These are phyloP conservation scores for Lasiodiplodia theobromae DNA, from an alignment of 2,329 filamentous ascomycete genomes.

Conservation along the genomic window DNA sequence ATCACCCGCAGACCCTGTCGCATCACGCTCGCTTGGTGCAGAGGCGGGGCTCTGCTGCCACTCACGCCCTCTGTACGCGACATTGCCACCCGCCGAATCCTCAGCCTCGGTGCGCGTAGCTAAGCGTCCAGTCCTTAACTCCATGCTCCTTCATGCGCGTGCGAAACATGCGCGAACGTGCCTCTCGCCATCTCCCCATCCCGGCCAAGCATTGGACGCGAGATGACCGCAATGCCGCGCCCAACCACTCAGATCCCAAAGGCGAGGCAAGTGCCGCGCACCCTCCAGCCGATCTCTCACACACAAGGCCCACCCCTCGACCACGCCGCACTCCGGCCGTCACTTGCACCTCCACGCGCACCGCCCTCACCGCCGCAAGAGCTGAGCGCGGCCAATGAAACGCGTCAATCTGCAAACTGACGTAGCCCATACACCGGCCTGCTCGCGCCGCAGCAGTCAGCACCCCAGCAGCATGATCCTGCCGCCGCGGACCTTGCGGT, in stretches of 20 bases:
- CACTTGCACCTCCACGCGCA: conserved; percentile 11
- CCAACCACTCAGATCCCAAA: background rate
- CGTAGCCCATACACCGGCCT: conserved; percentile 4
- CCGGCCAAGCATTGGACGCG: background rate
- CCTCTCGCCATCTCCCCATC: background rate
- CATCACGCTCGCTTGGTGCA: conserved; percentile 18
- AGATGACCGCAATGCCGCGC: background rate
- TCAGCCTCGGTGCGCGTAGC: conserved; percentile 1
- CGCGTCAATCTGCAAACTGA: background rate
- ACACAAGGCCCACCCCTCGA: background rate
- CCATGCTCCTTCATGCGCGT: conserved; percentile 20
- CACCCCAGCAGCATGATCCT: background rate
- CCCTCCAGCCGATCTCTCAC: conserved; percentile 7
- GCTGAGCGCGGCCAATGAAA: background rate
- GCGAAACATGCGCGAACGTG: conserved; percentile 23
- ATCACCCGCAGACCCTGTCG: conserved; percentile 24
- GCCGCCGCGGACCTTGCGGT: background rate
- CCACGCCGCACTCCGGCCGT: background rate
- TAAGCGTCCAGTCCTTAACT: conserved; percentile 2
- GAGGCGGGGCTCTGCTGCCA: conserved; percentile 7
- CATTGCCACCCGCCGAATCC: conserved; percentile 11
- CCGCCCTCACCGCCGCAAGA: conserved; percentile 7
- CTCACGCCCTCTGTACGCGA: background rate
- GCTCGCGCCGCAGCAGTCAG: conserved; percentile 17
- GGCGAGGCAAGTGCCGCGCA: conserved; percentile 2